A percentile compares a stretch with the other conserved stretches of the same genome.
phyloP scores from a whole-genome alignment of 2,329 filamentous ascomycete species.

The Fusarium praegraminearum region DNA sequence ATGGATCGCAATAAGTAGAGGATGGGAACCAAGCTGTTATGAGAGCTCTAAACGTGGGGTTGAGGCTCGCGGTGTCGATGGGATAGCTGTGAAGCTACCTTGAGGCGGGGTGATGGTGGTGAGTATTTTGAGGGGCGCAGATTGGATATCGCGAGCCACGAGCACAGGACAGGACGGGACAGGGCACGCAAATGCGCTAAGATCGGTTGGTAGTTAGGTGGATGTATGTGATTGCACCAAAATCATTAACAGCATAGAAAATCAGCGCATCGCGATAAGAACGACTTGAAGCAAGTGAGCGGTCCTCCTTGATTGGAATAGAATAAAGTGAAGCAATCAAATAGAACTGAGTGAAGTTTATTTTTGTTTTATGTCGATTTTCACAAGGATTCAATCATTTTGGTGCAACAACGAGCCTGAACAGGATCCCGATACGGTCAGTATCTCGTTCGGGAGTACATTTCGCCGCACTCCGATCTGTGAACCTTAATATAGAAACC shows the following conservation, averaged over 20 bases:
- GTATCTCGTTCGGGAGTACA: slow-evolving; percentile 40
- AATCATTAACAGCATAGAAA: slow-evolving; percentile 7
- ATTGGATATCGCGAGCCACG: slow-evolving; percentile 37
- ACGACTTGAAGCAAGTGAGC: slow-evolving; percentile 6
- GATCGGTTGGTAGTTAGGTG: slow-evolving; percentile 11
- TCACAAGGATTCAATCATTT: slow-evolving; percentile 35
- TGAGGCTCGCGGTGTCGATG: slow-evolving; percentile 43
- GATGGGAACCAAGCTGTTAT: neutral
- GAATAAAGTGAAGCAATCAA: neutral
- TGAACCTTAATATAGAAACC: slow-evolving; percentile 8
- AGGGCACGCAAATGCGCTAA: slow-evolving; percentile 31
- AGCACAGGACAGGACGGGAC: slow-evolving; percentile 17
- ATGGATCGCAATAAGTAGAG: slow-evolving; percentile 15
- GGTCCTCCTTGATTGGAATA: neutral
- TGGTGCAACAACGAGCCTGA: slow-evolving; percentile 24
- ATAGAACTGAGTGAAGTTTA: neutral
- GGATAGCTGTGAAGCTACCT: slow-evolving; percentile 38
- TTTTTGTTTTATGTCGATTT: slow-evolving; percentile 21
- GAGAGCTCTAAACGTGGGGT: slow-evolving; percentile 20
- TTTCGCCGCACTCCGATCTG: slow-evolving; percentile 44
- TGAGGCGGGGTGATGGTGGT: slow-evolving; percentile 46
- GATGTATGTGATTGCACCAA: slow-evolving; percentile 21
- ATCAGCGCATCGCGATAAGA: slow-evolving; percentile 14
- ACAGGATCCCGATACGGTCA: slow-evolving; percentile 7
- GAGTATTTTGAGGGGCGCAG: slow-evolving; percentile 41